These are phyloP conservation scores for Brassica rapa DNA, from an alignment of 345 rosid genomes.

Conservation along the genomic window DNA sequence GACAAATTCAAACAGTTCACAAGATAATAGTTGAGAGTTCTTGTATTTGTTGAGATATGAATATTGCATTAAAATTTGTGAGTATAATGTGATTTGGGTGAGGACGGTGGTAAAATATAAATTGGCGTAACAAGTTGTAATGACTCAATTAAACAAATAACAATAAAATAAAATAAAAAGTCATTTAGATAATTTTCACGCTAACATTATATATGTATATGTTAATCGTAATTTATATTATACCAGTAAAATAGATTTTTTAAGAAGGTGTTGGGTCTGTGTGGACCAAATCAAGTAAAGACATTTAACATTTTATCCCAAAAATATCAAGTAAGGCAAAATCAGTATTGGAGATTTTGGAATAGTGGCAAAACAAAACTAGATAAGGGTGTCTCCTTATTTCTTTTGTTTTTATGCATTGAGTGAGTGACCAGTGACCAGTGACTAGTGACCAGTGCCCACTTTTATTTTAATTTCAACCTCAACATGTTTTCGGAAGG, in stretches of 20 bases:
- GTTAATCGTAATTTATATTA: background rate
- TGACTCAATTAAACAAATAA: background rate
- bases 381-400: slow-evolving; percentile 29
- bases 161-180: background rate
- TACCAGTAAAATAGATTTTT: background rate
- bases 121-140: background rate
- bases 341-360: background rate
- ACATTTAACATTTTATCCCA: background rate
- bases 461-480: slow-evolving; percentile 27
- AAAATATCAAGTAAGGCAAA: background rate
- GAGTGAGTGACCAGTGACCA: slow-evolving; percentile 10
- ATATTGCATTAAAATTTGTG: too few relatives aligned
- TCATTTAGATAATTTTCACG: background rate
- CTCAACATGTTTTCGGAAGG: slow-evolving; percentile 25
- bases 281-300: background rate
- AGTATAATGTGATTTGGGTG: background rate
- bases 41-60: background rate
- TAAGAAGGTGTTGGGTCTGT: background rate
- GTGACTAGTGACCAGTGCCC: slow-evolving; percentile 18
- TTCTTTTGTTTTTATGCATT: slow-evolving; percentile 3
- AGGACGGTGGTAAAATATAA: background rate
- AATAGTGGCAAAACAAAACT: slow-evolving; percentile 21
- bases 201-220: background rate
- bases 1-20: background rate
- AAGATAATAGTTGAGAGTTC: background rate